Evolutionary conservation across 192 early-diverging fungal species (phyloP), one percentile per base, ranked within the genome.

Genomic region (Podila verticillata): DNA sequence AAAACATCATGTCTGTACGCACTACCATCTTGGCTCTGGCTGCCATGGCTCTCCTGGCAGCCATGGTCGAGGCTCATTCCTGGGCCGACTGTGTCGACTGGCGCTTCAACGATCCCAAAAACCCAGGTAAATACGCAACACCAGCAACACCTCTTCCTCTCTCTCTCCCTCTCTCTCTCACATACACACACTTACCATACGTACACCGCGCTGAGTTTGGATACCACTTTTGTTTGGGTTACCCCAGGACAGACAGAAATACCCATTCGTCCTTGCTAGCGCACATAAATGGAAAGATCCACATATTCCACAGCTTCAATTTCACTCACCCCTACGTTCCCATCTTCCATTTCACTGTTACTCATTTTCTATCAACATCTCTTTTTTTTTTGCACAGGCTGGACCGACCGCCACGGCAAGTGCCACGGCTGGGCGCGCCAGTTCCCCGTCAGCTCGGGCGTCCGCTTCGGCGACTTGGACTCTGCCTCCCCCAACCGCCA

Each of bases 11-110:
- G 39, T 3, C 39, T 44, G 15, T 44, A 15, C 39, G 39, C 39
- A 44, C 39, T 15, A 60, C 30, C 31, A 12, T 60, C 32, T 47
- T 79, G 39, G 61, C 61, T 13, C 10, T 65, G 31, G 30, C 74
- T 29, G 39, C 69, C 29, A 26, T 70, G 63, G 58, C 58, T 48
- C 29, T 57, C 56, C 8, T 65, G 54, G 28, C 74, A 6, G 12
- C 36, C 8, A 28, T 48, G 9, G 36, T 48, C 31, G 74, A 75
- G 48, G 74, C 74, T 29, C 74, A 75, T 15, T 75, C 74, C 24
- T 75, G 74, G 68, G 68, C 75, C 51, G 75, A 70, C 49, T 70
- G 68, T 35, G 75, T 78, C 58, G 68, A 78, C 68, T 70, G 75
- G 75, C 68, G 75, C 31, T 78, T 78, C 68, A 78, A 70, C 32